These are phyloP conservation scores for Pythium sp. DNA, from an alignment of 352 stramenopile species.

Conservation along the genomic window DNA sequence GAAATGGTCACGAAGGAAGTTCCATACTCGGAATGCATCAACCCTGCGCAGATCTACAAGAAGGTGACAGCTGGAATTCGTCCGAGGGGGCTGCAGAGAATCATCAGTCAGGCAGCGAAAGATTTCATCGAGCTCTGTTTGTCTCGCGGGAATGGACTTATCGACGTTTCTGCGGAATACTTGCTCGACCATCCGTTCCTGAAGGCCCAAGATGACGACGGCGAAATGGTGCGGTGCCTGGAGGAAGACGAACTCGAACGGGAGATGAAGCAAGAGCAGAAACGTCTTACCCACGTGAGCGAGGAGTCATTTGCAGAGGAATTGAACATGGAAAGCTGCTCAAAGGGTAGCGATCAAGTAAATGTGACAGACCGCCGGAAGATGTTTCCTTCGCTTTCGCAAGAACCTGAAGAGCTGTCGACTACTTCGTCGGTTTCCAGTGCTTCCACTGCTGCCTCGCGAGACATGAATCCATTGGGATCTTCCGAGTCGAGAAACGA, in stretches of 20 bases:
- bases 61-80: slow-evolving; percentile 87
- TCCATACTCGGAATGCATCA: slow-evolving; percentile 96
- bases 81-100: slow-evolving; percentile 63
- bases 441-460: slow-evolving; percentile 15
- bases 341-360: slow-evolving; percentile 33
- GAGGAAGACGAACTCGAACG: slow-evolving; percentile 66
- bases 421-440: slow-evolving; percentile 22
- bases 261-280: slow-evolving; percentile 46
- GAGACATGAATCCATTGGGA: slow-evolving; percentile 10
- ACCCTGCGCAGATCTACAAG: slow-evolving; percentile 90
- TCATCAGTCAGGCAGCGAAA: slow-evolving; percentile 65
- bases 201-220: slow-evolving; percentile 75
- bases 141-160: slow-evolving; percentile 69
- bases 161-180: slow-evolving; percentile 83
- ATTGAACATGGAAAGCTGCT: slow-evolving; percentile 77
- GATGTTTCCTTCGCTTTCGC: slow-evolving; percentile 50
- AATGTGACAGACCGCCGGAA: slow-evolving; percentile 41
- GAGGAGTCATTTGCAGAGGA: slow-evolving; percentile 63
- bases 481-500: slow-evolving; percentile 15
- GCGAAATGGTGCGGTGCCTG: slow-evolving; percentile 72
- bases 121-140: slow-evolving; percentile 87
- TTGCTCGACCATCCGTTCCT: slow-evolving; percentile 73
- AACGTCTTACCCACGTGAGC: slow-evolving; percentile 48
- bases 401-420: slow-evolving; percentile 52
- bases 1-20: slow-evolving; percentile 99